Evolutionary conservation across 139 green algal genomes (phyloP).

Genomic region (Asterochloris erici): DNA sequence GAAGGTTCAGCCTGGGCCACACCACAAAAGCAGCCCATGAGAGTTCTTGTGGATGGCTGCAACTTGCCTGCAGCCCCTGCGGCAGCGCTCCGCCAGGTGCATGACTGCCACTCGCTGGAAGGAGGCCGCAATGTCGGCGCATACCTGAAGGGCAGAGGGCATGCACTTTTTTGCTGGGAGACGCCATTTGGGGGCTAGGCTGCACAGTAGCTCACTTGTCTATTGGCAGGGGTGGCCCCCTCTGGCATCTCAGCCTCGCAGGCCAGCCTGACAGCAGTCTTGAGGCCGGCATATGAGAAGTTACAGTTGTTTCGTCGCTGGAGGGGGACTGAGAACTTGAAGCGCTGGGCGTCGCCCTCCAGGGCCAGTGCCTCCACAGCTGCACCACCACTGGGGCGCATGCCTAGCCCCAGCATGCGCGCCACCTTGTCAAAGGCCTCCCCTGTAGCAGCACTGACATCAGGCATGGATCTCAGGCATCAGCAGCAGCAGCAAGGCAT

Average conservation of each 20-base stretch:
- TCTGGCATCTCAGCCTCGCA: conserved; percentile 11
- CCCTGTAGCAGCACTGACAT: conserved; percentile 32
- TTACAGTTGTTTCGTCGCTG: conserved; percentile 69
- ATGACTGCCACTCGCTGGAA: conserved; percentile 87
- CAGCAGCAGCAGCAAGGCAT: too few relatives aligned
- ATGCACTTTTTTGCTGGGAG: neutral
- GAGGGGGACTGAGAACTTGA: conserved; percentile 79
- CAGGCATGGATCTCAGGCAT: too few relatives aligned
- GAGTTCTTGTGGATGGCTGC: too few relatives aligned
- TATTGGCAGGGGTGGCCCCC: conserved; percentile 18
- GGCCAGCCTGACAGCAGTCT: conserved; percentile 70
- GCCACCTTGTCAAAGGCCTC: conserved; percentile 98
- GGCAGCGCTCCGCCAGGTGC: conserved; percentile 78
- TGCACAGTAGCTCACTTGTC: conserved; percentile 3
- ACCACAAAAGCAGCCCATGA: too few relatives aligned
- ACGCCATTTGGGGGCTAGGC: neutral
- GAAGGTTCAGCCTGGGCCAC: too few relatives aligned
- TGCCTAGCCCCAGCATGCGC: conserved; percentile 82
- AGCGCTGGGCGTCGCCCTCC: conserved; percentile 56
- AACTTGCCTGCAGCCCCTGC: neutral
- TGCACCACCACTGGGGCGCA: conserved; percentile 73
- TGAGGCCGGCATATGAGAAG: conserved; percentile 96
- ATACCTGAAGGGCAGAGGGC: conserved; percentile 30
- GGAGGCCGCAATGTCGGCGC: conserved; percentile 87
- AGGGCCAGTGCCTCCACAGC: conserved; percentile 73